Evolutionary conservation across 495 filamentous ascomycete genomes (phyloP).

Genomic region (Aspergillus bridgeri): DNA sequence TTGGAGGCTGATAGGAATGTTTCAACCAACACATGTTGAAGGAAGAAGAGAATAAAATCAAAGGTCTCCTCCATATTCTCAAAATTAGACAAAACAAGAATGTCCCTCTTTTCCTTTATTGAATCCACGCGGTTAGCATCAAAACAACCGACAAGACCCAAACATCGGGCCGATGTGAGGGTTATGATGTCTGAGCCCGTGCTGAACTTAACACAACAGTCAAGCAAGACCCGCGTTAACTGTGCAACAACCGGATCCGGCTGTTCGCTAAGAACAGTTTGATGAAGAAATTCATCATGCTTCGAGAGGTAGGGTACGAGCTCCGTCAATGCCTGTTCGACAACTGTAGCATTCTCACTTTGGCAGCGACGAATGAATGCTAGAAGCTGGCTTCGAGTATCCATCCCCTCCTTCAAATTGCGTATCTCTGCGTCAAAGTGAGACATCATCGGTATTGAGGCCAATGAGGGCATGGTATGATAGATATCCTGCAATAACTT

Average conservation of each 20-base stretch:
- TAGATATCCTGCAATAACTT: slow-evolving; percentile 59
- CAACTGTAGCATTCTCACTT: slow-evolving; percentile 81
- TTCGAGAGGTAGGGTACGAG: slow-evolving; percentile 65
- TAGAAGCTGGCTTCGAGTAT: slow-evolving; percentile 59
- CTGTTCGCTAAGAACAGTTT: slow-evolving; percentile 78
- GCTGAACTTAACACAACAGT: slow-evolving; percentile 77
- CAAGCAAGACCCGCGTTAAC: slow-evolving; percentile 72
- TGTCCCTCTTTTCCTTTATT: slow-evolving; percentile 68
- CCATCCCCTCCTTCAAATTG: slow-evolving; percentile 56
- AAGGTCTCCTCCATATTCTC: slow-evolving; percentile 71
- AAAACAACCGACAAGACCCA: slow-evolving; percentile 85
- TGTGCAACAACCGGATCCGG: slow-evolving; percentile 69
- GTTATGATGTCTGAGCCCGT: slow-evolving; percentile 62
- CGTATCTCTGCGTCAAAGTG: slow-evolving; percentile 61
- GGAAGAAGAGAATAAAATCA: slow-evolving; percentile 78
- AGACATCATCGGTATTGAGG: slow-evolving; percentile 64
- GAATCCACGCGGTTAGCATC: slow-evolving; percentile 88
- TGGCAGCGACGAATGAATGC: slow-evolving; percentile 68
- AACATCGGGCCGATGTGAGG: slow-evolving; percentile 68
- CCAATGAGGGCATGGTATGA: slow-evolving; percentile 72
- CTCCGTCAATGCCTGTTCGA: slow-evolving; percentile 73
- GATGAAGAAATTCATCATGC: slow-evolving; percentile 78
- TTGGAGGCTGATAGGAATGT: slow-evolving; percentile 87
- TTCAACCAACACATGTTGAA: slow-evolving; percentile 84
- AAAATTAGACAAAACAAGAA: slow-evolving; percentile 85